Percentiles rank a stretch among this genome's conserved stretches.
Conservation (phyloP, 2,329 filamentous ascomycete species). For the Exophiala phaeomuriformis region DNA sequence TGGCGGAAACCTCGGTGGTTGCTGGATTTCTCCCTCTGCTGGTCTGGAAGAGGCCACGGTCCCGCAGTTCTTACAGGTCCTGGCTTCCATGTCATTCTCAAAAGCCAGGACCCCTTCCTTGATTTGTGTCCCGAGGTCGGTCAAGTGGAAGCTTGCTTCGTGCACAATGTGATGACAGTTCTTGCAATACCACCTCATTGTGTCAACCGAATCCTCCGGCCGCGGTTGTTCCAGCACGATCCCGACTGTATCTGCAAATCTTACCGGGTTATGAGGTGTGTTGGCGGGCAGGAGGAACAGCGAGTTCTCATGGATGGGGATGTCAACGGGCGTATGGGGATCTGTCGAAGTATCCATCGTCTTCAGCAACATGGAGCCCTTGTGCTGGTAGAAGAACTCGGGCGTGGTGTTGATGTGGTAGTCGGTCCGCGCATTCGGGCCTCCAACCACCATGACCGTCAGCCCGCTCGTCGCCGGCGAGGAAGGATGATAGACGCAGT, state of each 20-base stretch:
- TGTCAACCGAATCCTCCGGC: conserved; percentile 62
- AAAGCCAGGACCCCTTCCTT: conserved; percentile 84
- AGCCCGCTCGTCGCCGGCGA: conserved; percentile 74
- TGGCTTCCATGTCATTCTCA: conserved; percentile 58
- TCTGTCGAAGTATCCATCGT: conserved; percentile 61
- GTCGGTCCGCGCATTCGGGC: conserved; percentile 90
- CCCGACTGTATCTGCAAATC: conserved; percentile 89
- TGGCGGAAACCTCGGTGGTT: conserved; percentile 35
- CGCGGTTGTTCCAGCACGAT: conserved; percentile 83
- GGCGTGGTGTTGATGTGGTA: conserved; percentile 97
- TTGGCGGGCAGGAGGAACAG: conserved; percentile 91
- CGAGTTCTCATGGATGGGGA: conserved; percentile 84
- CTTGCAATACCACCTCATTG: conserved; percentile 84
- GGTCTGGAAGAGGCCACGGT: conserved; percentile 55
- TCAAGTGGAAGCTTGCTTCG: conserved; percentile 81
- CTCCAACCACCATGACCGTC: conserved; percentile 88
- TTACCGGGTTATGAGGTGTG: conserved; percentile 91
- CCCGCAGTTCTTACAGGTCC: conserved; percentile 73
- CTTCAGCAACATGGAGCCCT: conserved; percentile 87
- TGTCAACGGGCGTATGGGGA: conserved; percentile 62
- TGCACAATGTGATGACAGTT: conserved; percentile 66
- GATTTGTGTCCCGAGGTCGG: conserved; percentile 86
- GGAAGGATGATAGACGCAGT: conserved; percentile 75
- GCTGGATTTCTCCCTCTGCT: conserved; percentile 37
- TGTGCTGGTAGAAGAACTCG: conserved; percentile 98